Evolutionary conservation across 768 basidiomycete genomes (phyloP).

Genomic region (Amanita exitialis): DNA sequence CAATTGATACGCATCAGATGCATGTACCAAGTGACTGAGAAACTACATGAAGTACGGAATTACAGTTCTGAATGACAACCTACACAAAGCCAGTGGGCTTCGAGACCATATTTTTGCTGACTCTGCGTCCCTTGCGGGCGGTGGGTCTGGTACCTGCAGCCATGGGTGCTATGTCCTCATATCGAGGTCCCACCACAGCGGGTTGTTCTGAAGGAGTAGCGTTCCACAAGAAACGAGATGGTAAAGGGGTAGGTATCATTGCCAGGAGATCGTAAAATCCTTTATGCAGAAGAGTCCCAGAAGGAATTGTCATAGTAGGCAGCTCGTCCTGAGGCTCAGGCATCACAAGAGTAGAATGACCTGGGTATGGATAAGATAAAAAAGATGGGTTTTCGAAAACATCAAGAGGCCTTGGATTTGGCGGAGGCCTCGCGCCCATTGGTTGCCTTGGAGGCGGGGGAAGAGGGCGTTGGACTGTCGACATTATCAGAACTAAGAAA

Average conservation of each 20-base stretch:
- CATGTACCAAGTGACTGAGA: slow-evolving; percentile 78
- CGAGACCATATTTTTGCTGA: slow-evolving; percentile 88
- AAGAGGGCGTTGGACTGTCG: slow-evolving; percentile 1
- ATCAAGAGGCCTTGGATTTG: slow-evolving; percentile 15
- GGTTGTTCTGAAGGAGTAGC: slow-evolving; percentile 27
- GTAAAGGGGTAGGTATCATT: slow-evolving; percentile 63
- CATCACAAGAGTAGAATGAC: slow-evolving; percentile 21
- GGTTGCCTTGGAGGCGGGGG: slow-evolving; percentile 2
- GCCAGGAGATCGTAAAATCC: slow-evolving; percentile 85
- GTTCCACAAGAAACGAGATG: slow-evolving; percentile 58
- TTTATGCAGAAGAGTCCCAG: slow-evolving; percentile 72
- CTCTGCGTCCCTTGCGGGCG: slow-evolving; percentile 48
- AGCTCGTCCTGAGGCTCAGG: slow-evolving; percentile 31
- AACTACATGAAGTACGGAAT: slow-evolving; percentile 11
- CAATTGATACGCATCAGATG: slow-evolving; percentile 83
- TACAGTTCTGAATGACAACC: slow-evolving; percentile 20
- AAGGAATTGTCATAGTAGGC: slow-evolving; percentile 38
- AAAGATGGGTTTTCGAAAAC: slow-evolving; percentile 25
- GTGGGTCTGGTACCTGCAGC: slow-evolving; percentile 21
- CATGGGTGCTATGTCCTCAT: slow-evolving; percentile 41
- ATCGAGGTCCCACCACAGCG: slow-evolving; percentile 54
- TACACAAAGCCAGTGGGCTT: slow-evolving; percentile 78
- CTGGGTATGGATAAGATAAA: slow-evolving; percentile 32
- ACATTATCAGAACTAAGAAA: not conserved
- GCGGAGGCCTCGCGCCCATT: slow-evolving; percentile 2